These are phyloP conservation scores for Phialophora chinensis DNA, from an alignment of 2,329 filamentous ascomycete species.

Conservation along the genomic window DNA sequence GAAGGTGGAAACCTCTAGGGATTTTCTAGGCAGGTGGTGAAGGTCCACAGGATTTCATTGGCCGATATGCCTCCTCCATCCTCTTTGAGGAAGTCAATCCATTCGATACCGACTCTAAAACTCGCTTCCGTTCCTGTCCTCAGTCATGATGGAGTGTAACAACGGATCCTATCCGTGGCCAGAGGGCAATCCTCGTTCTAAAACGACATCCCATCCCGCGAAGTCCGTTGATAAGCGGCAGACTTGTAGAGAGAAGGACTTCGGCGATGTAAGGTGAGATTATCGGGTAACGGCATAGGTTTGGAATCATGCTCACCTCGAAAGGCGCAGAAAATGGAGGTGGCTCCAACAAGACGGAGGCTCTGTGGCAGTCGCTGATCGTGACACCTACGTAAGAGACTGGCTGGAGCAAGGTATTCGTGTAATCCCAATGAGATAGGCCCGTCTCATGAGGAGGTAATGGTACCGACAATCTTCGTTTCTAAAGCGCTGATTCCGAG, in stretches of 20 bases:
- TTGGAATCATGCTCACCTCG: not conserved
- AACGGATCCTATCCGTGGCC: not conserved
- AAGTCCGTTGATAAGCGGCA: not conserved
- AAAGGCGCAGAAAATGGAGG: not conserved
- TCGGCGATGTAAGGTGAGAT: not conserved
- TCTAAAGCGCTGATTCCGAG: no score
- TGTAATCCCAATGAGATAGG: not conserved
- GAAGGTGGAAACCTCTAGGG: constrained; percentile 14
- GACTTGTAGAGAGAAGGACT: not conserved
- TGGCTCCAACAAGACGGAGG: not conserved
- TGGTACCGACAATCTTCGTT: not conserved
- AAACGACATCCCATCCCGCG: not conserved
- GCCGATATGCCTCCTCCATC: constrained; percentile 3
- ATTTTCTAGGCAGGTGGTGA: constrained; percentile 30
- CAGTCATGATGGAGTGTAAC: not conserved
- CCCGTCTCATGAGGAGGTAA: not conserved
- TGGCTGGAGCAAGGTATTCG: not conserved
- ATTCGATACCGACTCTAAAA: constrained; percentile 28
- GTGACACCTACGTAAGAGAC: constrained; percentile 2
- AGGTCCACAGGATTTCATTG: constrained; percentile 30
- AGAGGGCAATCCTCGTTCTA: not conserved
- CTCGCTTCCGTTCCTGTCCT: constrained; percentile 11
- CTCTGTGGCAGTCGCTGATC: not conserved
- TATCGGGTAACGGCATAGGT: not conserved
- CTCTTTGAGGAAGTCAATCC: constrained; percentile 11